Base-by-base conservation (phyloP, 2,329 filamentous ascomycete species). In the Diaporthe longicolla region DNA sequence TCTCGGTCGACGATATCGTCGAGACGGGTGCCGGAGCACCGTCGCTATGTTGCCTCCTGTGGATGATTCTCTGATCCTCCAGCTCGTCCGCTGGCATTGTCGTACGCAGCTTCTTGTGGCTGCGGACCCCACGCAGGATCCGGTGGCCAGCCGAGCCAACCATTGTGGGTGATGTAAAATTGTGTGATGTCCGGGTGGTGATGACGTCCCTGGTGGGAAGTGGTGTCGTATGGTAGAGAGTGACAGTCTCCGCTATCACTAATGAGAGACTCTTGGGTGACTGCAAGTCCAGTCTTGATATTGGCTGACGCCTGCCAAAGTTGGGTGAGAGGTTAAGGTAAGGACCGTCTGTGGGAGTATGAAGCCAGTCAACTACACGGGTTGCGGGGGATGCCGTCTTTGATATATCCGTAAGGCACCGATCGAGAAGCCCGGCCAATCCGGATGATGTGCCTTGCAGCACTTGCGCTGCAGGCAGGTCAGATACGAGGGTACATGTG, bases 401-500 rank as follows among this genome's bases (percentile, higher is more conserved):
- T 76, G 63, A 76, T 76, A 76, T 76, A 76, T 74, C 50, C 72
- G 50, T 21, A 24, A 71, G 43, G 58, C 52, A 68, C 48, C 35
- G 40, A 40, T 32, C 29, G 32, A 61, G 29, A 35, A 63, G 32
- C 15, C 72, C 70, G 70, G 65, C 75, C 73, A 76, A 76, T 76
- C 73, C 73, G 70, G 71, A 52, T 35, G 68, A 54, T 70, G 74
- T 76, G 74, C 75, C 75, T 76, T 76, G 75, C 75, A 75, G 59
- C 63, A 74, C 21, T 59, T 43, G 52, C 35, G 37, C 40, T 40
- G 55, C 65, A 68, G 21, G 73, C 50, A 32, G 59, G 15, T 48
- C 32, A 66, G 21, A 65, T 43, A 55, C 58, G 50, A 68, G 58
- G 57, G 35, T 66, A 55, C 59, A 52, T 45, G 2, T 26, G 29